A percentile compares a stretch with the other conserved stretches of the same genome.
phyloP scores from a whole-genome alignment of 192 early-diverging fungal genomes.

The Backusella parvicylindrica region DNA sequence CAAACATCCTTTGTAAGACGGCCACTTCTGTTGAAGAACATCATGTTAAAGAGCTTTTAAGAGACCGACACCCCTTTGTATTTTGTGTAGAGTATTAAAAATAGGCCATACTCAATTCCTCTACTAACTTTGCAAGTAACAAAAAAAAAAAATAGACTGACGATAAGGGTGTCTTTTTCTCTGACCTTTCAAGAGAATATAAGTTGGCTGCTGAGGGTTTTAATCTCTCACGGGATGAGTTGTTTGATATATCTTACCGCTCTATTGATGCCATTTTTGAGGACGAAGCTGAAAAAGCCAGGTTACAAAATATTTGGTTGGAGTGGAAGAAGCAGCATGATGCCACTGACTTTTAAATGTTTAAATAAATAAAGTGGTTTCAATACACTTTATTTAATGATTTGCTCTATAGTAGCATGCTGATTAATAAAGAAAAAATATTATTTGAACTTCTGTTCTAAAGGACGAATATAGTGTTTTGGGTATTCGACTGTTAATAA shows the following conservation, averaged over 20 bases:
- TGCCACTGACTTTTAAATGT: background rate
- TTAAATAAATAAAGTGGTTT: background rate
- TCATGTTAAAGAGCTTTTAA: slow-evolving; percentile 46
- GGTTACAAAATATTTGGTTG: slow-evolving; percentile 12
- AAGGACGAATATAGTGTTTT: slow-evolving; percentile 54
- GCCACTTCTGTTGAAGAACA: slow-evolving; percentile 47
- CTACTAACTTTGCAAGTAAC: background rate
- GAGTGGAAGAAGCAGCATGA: slow-evolving; percentile 19
- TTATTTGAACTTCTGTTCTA: slow-evolving; percentile 57
- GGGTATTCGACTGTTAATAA: slow-evolving; percentile 53
- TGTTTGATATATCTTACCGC: slow-evolving; percentile 37
- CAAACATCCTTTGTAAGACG: slow-evolving; percentile 57
- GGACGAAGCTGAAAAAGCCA: slow-evolving; percentile 24
- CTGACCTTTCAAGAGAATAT: slow-evolving; percentile 37
- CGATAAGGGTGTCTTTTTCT: slow-evolving; percentile 43
- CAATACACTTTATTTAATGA: background rate
- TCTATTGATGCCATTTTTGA: slow-evolving; percentile 45
- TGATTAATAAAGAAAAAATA: background rate
- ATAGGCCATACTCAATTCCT: background rate
- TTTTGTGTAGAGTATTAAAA: slow-evolving; percentile 43
- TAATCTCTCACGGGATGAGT: slow-evolving; percentile 20
- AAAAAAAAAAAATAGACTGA: slow-evolving; percentile 26
- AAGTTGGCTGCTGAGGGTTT: slow-evolving; percentile 34
- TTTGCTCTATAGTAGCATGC: background rate
- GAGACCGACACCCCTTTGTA: slow-evolving; percentile 40